Conservation (phyloP, 1,139 yeast genomes). For the Protomyces macrosporus region DNA sequence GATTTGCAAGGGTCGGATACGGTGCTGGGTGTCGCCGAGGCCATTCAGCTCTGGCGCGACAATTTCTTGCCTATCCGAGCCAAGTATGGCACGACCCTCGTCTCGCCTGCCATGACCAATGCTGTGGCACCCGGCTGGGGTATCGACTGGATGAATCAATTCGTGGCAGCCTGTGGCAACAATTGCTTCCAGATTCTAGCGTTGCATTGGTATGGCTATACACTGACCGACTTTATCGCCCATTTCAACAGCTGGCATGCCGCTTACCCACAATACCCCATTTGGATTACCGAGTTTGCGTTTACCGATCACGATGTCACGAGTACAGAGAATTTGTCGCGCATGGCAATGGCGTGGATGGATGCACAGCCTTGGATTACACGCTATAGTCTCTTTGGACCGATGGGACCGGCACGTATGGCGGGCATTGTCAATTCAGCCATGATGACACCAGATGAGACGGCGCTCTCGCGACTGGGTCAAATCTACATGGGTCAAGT, state of each 20-base stretch:
- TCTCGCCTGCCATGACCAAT: constrained; percentile 24
- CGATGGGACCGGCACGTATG: constrained; percentile 22
- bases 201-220: constrained; percentile 22
- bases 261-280: constrained; percentile 13
- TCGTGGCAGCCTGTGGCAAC: constrained; percentile 18
- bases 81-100: constrained; percentile 17
- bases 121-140: constrained; percentile 17
- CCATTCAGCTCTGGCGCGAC: constrained; percentile 14
- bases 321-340: not conserved
- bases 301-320: constrained; percentile 12
- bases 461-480: constrained; percentile 6
- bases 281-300: constrained; percentile 25
- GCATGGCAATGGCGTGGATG: constrained; percentile 18
- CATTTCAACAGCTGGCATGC: constrained; percentile 9
- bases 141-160: constrained; percentile 23
- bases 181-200: constrained; percentile 17
- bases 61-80: constrained; percentile 21
- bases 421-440: constrained; percentile 16
- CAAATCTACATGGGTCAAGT: constrained; percentile 10
- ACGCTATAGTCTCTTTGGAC: constrained; percentile 26
- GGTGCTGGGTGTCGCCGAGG: constrained; percentile 12
- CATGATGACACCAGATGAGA: constrained; percentile 6
- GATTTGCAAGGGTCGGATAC: constrained; percentile 20
- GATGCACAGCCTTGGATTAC: constrained; percentile 22
- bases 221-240: constrained; percentile 3